Evolutionary conservation across 257 asterid species (phyloP).

Genomic region (Plantago major): DNA sequence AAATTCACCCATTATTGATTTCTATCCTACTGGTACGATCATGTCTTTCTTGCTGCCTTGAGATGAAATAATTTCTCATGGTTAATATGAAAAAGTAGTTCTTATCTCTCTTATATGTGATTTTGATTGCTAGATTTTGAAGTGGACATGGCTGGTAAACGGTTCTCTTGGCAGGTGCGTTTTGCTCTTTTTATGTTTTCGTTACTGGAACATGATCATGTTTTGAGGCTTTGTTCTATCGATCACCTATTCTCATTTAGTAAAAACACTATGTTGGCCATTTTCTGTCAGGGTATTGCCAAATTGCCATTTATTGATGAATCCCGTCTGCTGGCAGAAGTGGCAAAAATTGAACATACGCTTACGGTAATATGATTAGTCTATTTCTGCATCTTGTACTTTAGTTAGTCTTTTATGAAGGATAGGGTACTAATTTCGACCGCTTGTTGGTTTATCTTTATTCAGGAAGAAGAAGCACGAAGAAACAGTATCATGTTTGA

Average conservation of each 20-base stretch:
- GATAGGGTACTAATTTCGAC: neutral
- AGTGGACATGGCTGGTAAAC: constrained; percentile 94
- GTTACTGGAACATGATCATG: neutral
- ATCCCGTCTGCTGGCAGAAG: constrained; percentile 82
- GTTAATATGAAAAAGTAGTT: neutral
- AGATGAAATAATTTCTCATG: neutral
- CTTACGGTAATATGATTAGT: constrained; percentile 48
- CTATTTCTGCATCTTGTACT: constrained; percentile 3
- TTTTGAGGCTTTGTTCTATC: no score
- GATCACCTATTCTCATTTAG: no score
- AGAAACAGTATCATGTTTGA: constrained; percentile 85
- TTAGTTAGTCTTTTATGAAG: constrained; percentile 14
- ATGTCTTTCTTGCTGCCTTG: constrained; percentile 12
- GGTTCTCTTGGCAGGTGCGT: constrained; percentile 80
- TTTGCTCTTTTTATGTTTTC: neutral
- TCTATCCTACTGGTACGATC: constrained; percentile 79
- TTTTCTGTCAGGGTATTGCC: constrained; percentile 67
- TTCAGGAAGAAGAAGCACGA: constrained; percentile 86
- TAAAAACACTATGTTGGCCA: constrained; percentile 11
- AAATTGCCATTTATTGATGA: constrained; percentile 96
- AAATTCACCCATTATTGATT: constrained; percentile 84
- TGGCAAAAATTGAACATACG: constrained; percentile 82
- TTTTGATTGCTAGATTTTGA: constrained; percentile 65
- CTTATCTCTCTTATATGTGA: constrained; percentile 12
- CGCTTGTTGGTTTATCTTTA: constrained; percentile 12